A percentile compares a stretch with the other conserved stretches of the same genome.
These are phyloP conservation scores for Populus hybrid DNA, from an alignment of 441 rosid genomes.

Conservation along the genomic window DNA sequence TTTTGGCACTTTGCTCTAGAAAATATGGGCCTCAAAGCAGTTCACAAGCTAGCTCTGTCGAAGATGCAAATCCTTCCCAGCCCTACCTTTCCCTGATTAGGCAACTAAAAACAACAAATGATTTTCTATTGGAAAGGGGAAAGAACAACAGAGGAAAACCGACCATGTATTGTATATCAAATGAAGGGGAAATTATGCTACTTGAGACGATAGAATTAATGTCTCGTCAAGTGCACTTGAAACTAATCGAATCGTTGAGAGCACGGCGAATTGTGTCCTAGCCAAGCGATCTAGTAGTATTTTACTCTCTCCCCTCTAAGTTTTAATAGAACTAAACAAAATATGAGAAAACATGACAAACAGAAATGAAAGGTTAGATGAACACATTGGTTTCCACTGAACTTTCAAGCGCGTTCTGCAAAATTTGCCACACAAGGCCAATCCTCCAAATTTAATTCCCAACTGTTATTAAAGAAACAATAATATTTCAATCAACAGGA, in stretches of 20 bases:
- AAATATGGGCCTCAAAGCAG: conserved; percentile 11
- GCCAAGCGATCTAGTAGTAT: background rate
- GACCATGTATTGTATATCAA: background rate
- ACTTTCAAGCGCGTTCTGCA: conserved; percentile 19
- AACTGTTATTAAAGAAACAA: conserved; percentile 11
- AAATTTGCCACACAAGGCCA: conserved; percentile 25
- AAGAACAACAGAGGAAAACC: background rate
- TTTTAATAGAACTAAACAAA: background rate
- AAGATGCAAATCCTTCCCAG: conserved; percentile 10
- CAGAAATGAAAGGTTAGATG: background rate
- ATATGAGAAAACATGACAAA: background rate
- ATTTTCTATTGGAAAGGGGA: background rate
- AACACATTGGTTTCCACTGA: background rate
- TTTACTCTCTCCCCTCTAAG: background rate
- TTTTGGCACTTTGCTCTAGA: conserved; percentile 26
- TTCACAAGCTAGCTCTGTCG: conserved; percentile 25
- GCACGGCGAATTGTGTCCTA: background rate
- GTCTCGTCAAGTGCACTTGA: background rate
- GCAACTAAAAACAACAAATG: conserved; percentile 3
- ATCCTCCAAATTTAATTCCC: conserved; percentile 8
- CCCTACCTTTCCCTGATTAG: conserved; percentile 5
- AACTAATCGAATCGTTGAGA: background rate
- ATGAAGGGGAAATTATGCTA: background rate
- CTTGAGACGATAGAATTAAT: too few species aligned
- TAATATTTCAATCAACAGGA: conserved; percentile 23